Evolutionary conservation across 2,329 filamentous ascomycete species (phyloP).

Genomic region (Neofusicoccum ribis): DNA sequence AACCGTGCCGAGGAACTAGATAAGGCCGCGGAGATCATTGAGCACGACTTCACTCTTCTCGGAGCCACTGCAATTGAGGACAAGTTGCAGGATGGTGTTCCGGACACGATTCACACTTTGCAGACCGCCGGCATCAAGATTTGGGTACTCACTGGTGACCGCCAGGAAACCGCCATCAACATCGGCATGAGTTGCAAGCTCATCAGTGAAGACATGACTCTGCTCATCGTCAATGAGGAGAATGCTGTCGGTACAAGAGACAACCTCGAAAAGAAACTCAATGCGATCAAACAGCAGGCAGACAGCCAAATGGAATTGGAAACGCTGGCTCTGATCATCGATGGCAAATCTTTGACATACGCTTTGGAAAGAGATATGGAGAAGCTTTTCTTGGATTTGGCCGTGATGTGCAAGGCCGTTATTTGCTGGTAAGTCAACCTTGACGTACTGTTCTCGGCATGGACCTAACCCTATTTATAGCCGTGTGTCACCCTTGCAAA

Average conservation of each 20-base stretch:
- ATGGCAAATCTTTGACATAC: slow-evolving; percentile 91
- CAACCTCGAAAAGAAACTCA: slow-evolving; percentile 90
- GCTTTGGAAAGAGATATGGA: slow-evolving; percentile 93
- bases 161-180: slow-evolving; percentile 98
- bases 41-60: slow-evolving; percentile 85
- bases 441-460: not conserved
- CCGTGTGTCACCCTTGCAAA: slow-evolving; percentile 94
- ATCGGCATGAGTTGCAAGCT: slow-evolving; percentile 99
- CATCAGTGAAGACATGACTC: slow-evolving; percentile 97
- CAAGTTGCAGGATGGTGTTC: slow-evolving; percentile 92
- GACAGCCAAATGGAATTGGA: slow-evolving; percentile 77
- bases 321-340: slow-evolving; percentile 86
- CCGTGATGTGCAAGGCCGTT: slow-evolving; percentile 96
- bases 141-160: slow-evolving; percentile 95
- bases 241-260: slow-evolving; percentile 74
- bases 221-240: slow-evolving; percentile 95
- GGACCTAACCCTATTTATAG: slow-evolving; percentile 45
- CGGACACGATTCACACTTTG: slow-evolving; percentile 95
- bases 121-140: slow-evolving; percentile 98
- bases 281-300: slow-evolving; percentile 82
- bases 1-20: slow-evolving; percentile 93
- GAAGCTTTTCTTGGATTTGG: slow-evolving; percentile 88
- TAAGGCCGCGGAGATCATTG: slow-evolving; percentile 94
- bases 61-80: slow-evolving; percentile 98
- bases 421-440: slow-evolving; percentile 68